Percentiles rank a stretch among this genome's conserved stretches.
These are phyloP conservation scores for Eucalyptus polybractea DNA, from an alignment of 345 rosid genomes.

Conservation along the genomic window DNA sequence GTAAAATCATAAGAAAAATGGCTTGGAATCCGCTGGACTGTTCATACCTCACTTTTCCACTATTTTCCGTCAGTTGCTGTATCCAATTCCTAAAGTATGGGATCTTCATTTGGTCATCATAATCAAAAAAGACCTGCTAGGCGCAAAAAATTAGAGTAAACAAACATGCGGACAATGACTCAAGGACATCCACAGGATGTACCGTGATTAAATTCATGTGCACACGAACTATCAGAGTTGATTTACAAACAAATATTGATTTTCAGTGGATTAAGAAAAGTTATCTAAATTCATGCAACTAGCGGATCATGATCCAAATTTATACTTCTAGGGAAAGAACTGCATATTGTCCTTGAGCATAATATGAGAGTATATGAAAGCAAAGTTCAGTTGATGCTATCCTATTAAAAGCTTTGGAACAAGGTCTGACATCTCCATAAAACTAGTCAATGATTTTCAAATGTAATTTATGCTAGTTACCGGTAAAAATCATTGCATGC, in stretches of 20 bases:
- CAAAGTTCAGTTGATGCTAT: background rate
- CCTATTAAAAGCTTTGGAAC: background rate
- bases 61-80: slow-evolving; percentile 15
- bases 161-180: background rate
- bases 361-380: background rate
- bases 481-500: background rate
- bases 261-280: background rate
- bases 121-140: slow-evolving; percentile 44
- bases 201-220: background rate
- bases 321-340: background rate
- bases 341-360: background rate
- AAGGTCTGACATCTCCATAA: background rate
- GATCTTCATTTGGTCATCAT: slow-evolving; percentile 49
- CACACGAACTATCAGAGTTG: background rate
- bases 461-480: background rate
- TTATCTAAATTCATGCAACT: background rate
- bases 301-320: background rate
- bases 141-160: background rate
- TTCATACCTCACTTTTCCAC: slow-evolving; percentile 33
- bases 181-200: background rate
- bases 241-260: background rate
- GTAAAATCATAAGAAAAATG: background rate
- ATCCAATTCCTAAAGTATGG: slow-evolving; percentile 34
- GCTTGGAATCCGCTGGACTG: background rate
- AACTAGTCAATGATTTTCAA: background rate